Percentiles rank a stretch among this genome's conserved stretches.
These are phyloP conservation scores for Aspergillus clavatus DNA, from an alignment of 2,329 filamentous ascomycete genomes.

Conservation along the genomic window DNA sequence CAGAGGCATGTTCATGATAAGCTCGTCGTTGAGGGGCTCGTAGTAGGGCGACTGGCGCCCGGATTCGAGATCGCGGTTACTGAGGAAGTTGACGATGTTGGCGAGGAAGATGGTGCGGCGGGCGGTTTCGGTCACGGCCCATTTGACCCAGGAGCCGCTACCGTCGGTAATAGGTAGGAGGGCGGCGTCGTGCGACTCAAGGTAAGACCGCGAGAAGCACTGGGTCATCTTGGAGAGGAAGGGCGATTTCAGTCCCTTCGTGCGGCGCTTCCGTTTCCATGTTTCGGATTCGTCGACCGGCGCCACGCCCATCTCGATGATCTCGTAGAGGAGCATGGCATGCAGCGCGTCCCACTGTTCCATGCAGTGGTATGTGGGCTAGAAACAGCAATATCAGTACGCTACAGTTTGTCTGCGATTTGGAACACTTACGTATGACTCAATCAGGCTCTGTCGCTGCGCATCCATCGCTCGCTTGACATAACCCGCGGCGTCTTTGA, in stretches of 20 bases:
- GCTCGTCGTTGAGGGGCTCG: constrained; percentile 19
- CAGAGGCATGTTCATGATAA: constrained; percentile 19
- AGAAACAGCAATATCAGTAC: neutral
- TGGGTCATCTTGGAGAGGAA: constrained; percentile 19
- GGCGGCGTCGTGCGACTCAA: constrained; percentile 4
- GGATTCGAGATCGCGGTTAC: constrained; percentile 10
- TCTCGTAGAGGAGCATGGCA: constrained; percentile 22
- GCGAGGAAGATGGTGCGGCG: constrained; percentile 20
- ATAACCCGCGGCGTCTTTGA: constrained; percentile 11
- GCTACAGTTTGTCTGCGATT: neutral
- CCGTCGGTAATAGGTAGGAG: constrained; percentile 1
- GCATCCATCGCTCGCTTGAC: constrained; percentile 15
- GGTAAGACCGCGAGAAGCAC: constrained; percentile 11
- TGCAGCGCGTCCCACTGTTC: constrained; percentile 18
- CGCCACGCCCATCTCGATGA: constrained; percentile 12
- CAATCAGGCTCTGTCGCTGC: constrained; percentile 17
- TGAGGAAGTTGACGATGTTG: constrained; percentile 19
- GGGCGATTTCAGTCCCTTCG: constrained; percentile 13
- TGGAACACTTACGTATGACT: constrained; percentile 8
- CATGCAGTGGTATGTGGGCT: constrained; percentile 6
- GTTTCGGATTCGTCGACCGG: constrained; percentile 3
- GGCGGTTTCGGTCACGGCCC: constrained; percentile 15
- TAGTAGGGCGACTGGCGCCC: constrained; percentile 15
- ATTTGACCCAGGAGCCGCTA: constrained; percentile 5
- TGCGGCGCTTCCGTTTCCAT: constrained; percentile 15